A percentile compares a stretch with the other conserved stretches of the same genome.
phyloP scores from a whole-genome alignment of 2,329 filamentous ascomycete genomes.

The Aspergillus pseudotamarii region DNA sequence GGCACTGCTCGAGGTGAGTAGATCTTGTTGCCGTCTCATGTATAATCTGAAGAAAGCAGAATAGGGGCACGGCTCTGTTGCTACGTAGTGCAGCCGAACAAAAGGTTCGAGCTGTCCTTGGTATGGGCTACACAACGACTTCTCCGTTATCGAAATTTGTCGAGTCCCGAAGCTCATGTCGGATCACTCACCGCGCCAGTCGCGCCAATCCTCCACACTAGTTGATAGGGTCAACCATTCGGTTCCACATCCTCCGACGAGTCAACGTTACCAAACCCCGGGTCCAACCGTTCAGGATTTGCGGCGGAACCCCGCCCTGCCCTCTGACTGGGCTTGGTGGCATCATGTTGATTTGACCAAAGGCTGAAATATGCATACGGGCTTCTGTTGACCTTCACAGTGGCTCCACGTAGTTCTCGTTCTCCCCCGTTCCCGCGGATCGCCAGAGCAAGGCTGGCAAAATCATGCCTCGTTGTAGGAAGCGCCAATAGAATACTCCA shows the following conservation, averaged over 20 bases:
- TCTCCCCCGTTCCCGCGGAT: not conserved
- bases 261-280: not conserved
- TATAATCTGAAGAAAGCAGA: not conserved
- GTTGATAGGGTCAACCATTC: not conserved
- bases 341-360: too few relatives aligned
- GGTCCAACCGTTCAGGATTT: not conserved
- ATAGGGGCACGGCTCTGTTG: rapidly evolving
- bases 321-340: not conserved
- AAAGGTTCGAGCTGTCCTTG: not conserved
- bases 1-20: rapidly evolving
- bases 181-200: not conserved
- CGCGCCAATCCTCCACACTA: not conserved
- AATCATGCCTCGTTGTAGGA: not conserved
- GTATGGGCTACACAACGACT: not conserved
- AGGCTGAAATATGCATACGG: too few relatives aligned
- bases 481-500: not conserved
- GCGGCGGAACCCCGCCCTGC: too few relatives aligned
- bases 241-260: not conserved
- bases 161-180: too few relatives aligned
- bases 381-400: not conserved
- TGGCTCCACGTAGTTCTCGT: not conserved
- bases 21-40: not conserved
- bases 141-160: too few relatives aligned
- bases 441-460: not conserved
- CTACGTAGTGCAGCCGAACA: not conserved